Evolutionary conservation across 345 rosid species (phyloP).

Genomic region (Moringa oleifera): DNA sequence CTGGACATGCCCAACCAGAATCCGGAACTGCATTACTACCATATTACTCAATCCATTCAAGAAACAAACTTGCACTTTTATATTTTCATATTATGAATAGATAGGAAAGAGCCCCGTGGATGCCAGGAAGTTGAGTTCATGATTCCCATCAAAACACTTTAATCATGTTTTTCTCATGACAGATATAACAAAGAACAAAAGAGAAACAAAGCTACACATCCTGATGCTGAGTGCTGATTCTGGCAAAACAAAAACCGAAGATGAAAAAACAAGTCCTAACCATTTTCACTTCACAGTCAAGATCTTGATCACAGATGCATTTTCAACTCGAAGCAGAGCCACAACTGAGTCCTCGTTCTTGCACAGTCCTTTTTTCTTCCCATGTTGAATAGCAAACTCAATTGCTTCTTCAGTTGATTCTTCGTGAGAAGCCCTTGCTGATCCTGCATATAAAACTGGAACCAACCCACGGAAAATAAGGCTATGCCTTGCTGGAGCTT

Average conservation of each 20-base stretch:
- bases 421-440: constrained; percentile 80
- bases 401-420: constrained; percentile 94
- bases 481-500: constrained; percentile 91
- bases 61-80: no score
- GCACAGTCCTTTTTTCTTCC: constrained; percentile 64
- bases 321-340: constrained; percentile 85
- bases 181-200: neutral
- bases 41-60: no score
- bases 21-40: no score
- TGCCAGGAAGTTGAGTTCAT: no score
- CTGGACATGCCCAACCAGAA: no score
- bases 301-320: constrained; percentile 93
- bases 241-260: neutral
- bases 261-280: neutral
- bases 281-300: constrained; percentile 54
- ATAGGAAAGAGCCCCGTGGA: no score
- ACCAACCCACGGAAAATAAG: constrained; percentile 82
- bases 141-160: no score
- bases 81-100: no score
- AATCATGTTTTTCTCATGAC: neutral
- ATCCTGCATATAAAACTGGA: constrained; percentile 78
- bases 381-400: constrained; percentile 67
- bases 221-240: no score
- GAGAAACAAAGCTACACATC: neutral
- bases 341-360: constrained; percentile 80